These are phyloP conservation scores for Phylloporus sp. DNA, from an alignment of 768 basidiomycete species.

Conservation along the genomic window DNA sequence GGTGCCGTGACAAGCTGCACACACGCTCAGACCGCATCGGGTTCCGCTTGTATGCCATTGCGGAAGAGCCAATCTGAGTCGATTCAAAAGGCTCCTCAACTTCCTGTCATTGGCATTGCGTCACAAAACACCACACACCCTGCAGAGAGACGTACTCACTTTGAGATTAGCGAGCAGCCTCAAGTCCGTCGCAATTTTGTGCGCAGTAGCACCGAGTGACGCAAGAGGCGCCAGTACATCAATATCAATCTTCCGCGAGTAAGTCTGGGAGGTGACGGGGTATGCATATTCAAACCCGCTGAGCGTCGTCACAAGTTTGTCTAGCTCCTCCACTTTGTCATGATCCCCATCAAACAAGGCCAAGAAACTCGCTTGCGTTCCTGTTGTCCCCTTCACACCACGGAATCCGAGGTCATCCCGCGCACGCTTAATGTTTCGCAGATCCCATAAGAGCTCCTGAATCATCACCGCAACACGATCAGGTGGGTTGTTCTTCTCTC, in stretches of 20 bases:
- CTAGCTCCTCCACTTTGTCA: slow-evolving; percentile 89
- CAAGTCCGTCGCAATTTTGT: slow-evolving; percentile 97
- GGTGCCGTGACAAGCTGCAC: slow-evolving; percentile 91
- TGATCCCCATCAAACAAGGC: slow-evolving; percentile 94
- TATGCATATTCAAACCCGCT: slow-evolving; percentile 93
- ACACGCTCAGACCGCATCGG: slow-evolving; percentile 99
- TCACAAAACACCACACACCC: slow-evolving; percentile 1
- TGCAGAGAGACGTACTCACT: slow-evolving; percentile 32
- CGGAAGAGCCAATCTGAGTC: slow-evolving; percentile 94
- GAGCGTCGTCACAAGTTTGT: slow-evolving; percentile 83
- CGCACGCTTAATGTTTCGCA: slow-evolving; percentile 87
- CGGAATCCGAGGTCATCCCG: slow-evolving; percentile 93
- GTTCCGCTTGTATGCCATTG: slow-evolving; percentile 99
- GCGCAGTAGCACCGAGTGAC: slow-evolving; percentile 89
- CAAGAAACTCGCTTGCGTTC: slow-evolving; percentile 95
- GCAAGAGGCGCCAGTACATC: slow-evolving; percentile 90
- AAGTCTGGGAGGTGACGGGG: slow-evolving; percentile 97
- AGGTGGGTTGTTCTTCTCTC: not conserved
- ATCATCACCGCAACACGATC: not conserved
- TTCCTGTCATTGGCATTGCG: slow-evolving; percentile 49
- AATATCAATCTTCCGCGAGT: slow-evolving; percentile 95
- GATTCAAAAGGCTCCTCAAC: slow-evolving; percentile 99
- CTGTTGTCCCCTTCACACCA: slow-evolving; percentile 99
- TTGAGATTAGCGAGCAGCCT: slow-evolving; percentile 93
- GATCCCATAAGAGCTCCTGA: slow-evolving; percentile 92